These are phyloP conservation scores for Rhodocollybia butyracea DNA, from an alignment of 768 basidiomycete species.

Conservation along the genomic window DNA sequence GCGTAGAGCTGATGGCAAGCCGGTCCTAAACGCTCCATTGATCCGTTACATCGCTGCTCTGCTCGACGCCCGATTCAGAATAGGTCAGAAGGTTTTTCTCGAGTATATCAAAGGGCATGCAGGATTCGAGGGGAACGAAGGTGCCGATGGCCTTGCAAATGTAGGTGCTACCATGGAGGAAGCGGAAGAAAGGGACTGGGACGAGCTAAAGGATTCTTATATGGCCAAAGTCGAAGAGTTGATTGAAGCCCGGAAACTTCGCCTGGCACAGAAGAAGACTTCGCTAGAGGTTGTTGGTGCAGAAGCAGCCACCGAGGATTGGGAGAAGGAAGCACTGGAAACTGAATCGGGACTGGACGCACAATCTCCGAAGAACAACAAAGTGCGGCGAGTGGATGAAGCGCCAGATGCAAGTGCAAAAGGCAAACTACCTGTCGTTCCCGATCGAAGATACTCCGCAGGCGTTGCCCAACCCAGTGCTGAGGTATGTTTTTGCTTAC, in stretches of 20 bases:
- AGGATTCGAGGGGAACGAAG: slow-evolving; percentile 82
- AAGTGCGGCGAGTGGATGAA: slow-evolving; percentile 3
- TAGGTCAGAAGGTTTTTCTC: slow-evolving; percentile 57
- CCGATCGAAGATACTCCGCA: neutral
- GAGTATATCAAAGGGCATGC: slow-evolving; percentile 78
- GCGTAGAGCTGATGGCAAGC: slow-evolving; percentile 39
- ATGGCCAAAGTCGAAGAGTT: slow-evolving; percentile 8
- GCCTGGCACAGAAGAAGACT: neutral
- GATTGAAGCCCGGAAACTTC: slow-evolving; percentile 1
- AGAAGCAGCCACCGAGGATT: neutral
- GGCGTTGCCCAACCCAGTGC: neutral
- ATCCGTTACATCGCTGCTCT: slow-evolving; percentile 70
- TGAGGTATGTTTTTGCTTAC: neutral
- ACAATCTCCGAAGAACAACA: neutral
- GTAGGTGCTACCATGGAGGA: slow-evolving; percentile 41
- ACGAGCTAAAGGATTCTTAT: slow-evolving; percentile 22
- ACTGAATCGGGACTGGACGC: neutral
- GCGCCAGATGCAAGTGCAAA: neutral
- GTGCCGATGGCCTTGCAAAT: slow-evolving; percentile 75
- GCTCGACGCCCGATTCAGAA: slow-evolving; percentile 46
- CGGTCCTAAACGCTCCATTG: slow-evolving; percentile 71
- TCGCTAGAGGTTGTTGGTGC: neutral
- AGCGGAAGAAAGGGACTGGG: slow-evolving; percentile 61
- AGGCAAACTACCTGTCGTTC: neutral
- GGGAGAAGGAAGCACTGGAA: neutral